phyloP scores from a whole-genome alignment of 139 green algal genomes.

The Gonium pectorale region DNA sequence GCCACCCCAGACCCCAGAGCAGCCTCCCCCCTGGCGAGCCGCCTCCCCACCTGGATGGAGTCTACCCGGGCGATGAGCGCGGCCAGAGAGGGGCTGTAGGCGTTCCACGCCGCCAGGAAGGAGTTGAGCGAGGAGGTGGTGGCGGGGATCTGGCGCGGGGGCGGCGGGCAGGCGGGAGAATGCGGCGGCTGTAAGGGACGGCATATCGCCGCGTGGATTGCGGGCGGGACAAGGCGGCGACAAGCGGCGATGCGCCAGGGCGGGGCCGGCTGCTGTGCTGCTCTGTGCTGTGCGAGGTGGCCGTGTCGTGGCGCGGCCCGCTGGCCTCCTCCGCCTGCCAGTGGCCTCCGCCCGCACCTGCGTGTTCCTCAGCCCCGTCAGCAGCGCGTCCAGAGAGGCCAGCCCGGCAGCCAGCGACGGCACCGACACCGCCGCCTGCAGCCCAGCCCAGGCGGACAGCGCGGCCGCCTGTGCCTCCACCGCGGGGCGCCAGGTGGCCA shows the following conservation, averaged over 20 bases:
- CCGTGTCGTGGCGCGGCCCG: no score
- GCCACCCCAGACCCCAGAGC: no score
- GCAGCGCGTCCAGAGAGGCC: neutral
- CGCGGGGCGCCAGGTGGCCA: neutral
- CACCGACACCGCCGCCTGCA: neutral
- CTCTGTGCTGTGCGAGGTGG: no score
- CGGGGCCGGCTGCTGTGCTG: no score
- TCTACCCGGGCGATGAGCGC: neutral
- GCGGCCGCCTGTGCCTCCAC: neutral
- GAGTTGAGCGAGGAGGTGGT: neutral
- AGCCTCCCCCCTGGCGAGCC: no score
- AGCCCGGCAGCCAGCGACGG: neutral
- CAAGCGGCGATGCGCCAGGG: no score
- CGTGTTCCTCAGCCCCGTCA: neutral
- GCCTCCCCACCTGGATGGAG: slow-evolving; percentile 11
- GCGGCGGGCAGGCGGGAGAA: no score
- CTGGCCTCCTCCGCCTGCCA: no score
- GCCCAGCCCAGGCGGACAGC: neutral
- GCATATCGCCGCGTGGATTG: no score
- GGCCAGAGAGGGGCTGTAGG: neutral
- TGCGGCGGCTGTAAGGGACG: no score
- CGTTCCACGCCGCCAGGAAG: neutral
- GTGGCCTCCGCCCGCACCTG: neutral
- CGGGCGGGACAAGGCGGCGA: no score
- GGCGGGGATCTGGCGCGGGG: no score